Conservation (phyloP, 108 stramenopile species). For the Fragilaria crotonensis region DNA sequence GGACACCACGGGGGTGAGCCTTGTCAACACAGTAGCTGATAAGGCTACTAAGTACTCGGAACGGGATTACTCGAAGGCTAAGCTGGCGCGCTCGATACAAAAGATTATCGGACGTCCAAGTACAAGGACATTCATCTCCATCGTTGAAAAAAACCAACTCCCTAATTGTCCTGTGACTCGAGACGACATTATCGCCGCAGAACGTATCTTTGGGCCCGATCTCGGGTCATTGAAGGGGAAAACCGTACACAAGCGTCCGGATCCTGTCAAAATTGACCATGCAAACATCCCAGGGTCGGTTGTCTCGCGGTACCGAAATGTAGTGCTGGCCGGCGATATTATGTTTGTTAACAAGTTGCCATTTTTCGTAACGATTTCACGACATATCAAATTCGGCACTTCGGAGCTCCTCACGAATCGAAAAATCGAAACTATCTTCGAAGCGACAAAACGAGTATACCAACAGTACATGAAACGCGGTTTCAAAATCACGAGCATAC, state of each 20-base stretch:
- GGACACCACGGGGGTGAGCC: neutral
- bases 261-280: neutral
- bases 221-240: slow-evolving; percentile 2
- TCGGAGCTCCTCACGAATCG: slow-evolving; percentile 2
- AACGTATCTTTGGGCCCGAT: neutral
- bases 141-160: slow-evolving; percentile 21
- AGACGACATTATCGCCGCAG: neutral
- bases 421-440: neutral
- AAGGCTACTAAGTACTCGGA: neutral
- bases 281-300: slow-evolving; percentile 14
- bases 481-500: neutral
- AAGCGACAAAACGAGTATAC: neutral
- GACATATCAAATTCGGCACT: slow-evolving; percentile 8
- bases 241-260: neutral
- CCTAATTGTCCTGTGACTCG: slow-evolving; percentile 16
- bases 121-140: slow-evolving; percentile 1
- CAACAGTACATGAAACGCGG: neutral
- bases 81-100: neutral
- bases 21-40: neutral
- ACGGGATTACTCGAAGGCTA: slow-evolving; percentile 2
- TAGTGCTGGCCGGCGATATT: slow-evolving; percentile 26
- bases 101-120: slow-evolving; percentile 2
- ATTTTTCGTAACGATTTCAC: slow-evolving; percentile 23
- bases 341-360: slow-evolving; percentile 36
- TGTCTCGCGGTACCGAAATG: slow-evolving; percentile 3